Evolutionary conservation across 2,329 filamentous ascomycete species (phyloP), one percentile per base, ranked within the genome.

Genomic region (Podosphaera xanthii): DNA sequence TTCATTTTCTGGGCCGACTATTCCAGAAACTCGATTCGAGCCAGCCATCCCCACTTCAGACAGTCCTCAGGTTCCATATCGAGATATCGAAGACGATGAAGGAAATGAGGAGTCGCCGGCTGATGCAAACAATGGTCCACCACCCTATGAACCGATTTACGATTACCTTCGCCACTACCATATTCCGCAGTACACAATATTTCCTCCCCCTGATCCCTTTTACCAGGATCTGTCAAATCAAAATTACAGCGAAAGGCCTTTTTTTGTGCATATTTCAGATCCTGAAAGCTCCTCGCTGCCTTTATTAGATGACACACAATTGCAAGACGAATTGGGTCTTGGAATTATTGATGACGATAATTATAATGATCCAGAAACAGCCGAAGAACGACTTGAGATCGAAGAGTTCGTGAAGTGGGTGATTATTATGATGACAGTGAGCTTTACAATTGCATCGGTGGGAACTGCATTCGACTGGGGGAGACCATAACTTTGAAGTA

Each of bases 381-480:
- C 10, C 36, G 36, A 10, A 40, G 36, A 40, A 5, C 5, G 36
- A 5, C 10, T 40, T 40, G 36, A 63, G 55, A 61, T 61, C 10
- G 65, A 66, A 57, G 66, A 67, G 57, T 53, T 68, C 14, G 65
- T 62, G 14, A 67, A 67, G 56, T 68, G 65, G 64, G 58, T 68
- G 36, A 65, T 68, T 35, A 63, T 63, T 8, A 68, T 68, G 66
- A 31, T 68, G 49, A 59, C 67, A n/a, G 61, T 68, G 31, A 61
- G 61, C 1, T 59, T 67, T 48, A 67, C 65, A 14, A 59, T 68
- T 31, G 63, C 63, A 1, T 59, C 60, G 49, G 65, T 67, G 22
- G 66, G 65, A 7, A 66, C 64, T 0, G 66, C 64, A 30, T 68
- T 67, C 53, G 64, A 66, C 59, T 66, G 65, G 65, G 65, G 65